Evolutionary conservation across 2,329 filamentous ascomycete species (phyloP).

Genomic region (Trichoderma sp.): DNA sequence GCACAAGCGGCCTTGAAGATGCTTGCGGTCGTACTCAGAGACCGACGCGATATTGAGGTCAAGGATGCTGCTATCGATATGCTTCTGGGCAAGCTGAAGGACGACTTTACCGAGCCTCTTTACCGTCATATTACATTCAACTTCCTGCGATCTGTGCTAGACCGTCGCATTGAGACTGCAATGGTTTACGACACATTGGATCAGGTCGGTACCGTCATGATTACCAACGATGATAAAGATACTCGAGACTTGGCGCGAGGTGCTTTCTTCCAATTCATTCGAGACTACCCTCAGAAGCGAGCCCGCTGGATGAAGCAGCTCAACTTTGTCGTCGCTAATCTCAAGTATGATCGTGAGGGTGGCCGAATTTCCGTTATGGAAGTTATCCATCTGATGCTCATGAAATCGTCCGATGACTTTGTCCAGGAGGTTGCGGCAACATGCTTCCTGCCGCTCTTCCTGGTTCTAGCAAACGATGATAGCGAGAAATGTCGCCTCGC

Average conservation of each 20-base stretch:
- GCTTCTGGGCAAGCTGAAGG: slow-evolving; percentile 78
- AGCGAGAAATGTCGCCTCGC: slow-evolving; percentile 82
- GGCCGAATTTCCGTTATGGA: slow-evolving; percentile 94
- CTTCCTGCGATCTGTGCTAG: slow-evolving; percentile 85
- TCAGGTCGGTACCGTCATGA: slow-evolving; percentile 87
- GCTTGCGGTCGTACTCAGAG: slow-evolving; percentile 80
- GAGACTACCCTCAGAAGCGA: slow-evolving; percentile 92
- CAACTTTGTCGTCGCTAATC: slow-evolving; percentile 83
- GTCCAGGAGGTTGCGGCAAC: slow-evolving; percentile 79
- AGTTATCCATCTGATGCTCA: slow-evolving; percentile 81
- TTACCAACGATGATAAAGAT: slow-evolving; percentile 89
- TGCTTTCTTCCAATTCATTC: slow-evolving; percentile 90
- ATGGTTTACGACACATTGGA: slow-evolving; percentile 91
- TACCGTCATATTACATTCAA: slow-evolving; percentile 93
- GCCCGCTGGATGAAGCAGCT: slow-evolving; percentile 88
- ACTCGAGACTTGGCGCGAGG: slow-evolving; percentile 86
- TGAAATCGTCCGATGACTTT: slow-evolving; percentile 80
- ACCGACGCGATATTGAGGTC: slow-evolving; percentile 74
- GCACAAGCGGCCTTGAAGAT: slow-evolving; percentile 89
- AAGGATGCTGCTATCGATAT: slow-evolving; percentile 83
- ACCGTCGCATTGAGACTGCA: slow-evolving; percentile 81
- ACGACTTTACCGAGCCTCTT: slow-evolving; percentile 90
- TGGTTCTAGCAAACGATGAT: slow-evolving; percentile 87
- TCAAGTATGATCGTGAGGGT: slow-evolving; percentile 86
- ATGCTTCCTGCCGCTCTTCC: slow-evolving; percentile 84